Conservation (phyloP, 768 basidiomycete species). For the Naganishia kalamii region DNA sequence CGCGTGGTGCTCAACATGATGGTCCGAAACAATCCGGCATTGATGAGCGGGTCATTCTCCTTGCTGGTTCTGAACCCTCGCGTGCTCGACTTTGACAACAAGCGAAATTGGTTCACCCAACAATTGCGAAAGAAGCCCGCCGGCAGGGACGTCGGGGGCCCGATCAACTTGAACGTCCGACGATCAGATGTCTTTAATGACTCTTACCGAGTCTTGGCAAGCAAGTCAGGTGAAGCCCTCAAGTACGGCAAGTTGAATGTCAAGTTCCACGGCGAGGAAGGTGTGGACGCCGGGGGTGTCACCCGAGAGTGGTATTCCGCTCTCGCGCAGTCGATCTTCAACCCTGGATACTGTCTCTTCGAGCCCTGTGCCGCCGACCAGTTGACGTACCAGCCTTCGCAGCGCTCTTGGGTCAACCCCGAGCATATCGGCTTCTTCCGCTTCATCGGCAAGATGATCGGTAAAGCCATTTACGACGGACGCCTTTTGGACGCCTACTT, state of each 20-base stretch:
- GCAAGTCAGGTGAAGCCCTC: slow-evolving; percentile 89
- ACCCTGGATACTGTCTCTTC: slow-evolving; percentile 89
- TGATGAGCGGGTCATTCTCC: slow-evolving; percentile 98
- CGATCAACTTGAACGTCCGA: slow-evolving; percentile 39
- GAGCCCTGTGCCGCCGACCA: slow-evolving; percentile 94
- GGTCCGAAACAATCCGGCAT: slow-evolving; percentile 94
- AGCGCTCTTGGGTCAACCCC: slow-evolving; percentile 56
- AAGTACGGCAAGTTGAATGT: slow-evolving; percentile 96
- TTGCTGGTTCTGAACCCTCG: slow-evolving; percentile 90
- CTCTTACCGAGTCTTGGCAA: slow-evolving; percentile 84
- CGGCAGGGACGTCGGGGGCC: slow-evolving; percentile 15
- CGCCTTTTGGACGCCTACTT: slow-evolving; percentile 96
- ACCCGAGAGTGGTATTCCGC: slow-evolving; percentile 99
- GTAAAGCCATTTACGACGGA: slow-evolving; percentile 83
- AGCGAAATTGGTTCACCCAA: slow-evolving; percentile 61
- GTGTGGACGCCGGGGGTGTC: slow-evolving; percentile 96
- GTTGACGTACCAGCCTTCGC: slow-evolving; percentile 81
- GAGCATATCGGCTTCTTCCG: slow-evolving; percentile 98
- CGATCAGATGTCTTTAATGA: slow-evolving; percentile 84
- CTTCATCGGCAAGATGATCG: slow-evolving; percentile 94
- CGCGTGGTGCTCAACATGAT: slow-evolving; percentile 90
- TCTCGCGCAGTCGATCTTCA: slow-evolving; percentile 95
- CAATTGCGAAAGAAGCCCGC: slow-evolving; percentile 40
- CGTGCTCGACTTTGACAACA: slow-evolving; percentile 98
- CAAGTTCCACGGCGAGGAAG: slow-evolving; percentile 93